A percentile compares a stretch with the other conserved stretches of the same genome.
These are phyloP conservation scores for Microthyrium microscopicum DNA, from an alignment of 2,329 filamentous ascomycete genomes.

Conservation along the genomic window DNA sequence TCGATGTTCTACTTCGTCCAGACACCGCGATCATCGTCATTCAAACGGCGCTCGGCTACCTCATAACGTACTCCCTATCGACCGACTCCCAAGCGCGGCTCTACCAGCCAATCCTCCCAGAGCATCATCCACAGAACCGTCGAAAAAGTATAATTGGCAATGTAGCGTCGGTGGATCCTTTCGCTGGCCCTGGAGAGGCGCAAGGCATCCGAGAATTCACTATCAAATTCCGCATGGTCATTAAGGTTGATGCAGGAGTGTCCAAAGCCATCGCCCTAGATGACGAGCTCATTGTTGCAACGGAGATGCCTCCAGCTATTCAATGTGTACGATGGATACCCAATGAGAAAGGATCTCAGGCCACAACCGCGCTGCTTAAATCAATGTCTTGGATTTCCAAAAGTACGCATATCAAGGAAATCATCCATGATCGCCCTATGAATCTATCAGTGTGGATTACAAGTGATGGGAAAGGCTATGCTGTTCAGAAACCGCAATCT, in stretches of 20 bases:
- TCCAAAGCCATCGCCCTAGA: constrained; percentile 75
- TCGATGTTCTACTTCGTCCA: constrained; percentile 69
- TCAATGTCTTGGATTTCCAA: constrained; percentile 76
- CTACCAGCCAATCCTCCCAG: constrained; percentile 67
- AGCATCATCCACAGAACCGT: constrained; percentile 16
- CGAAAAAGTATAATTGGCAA: constrained; percentile 5
- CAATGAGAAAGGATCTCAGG: constrained; percentile 66
- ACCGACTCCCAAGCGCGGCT: constrained; percentile 69
- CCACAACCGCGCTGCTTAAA: constrained; percentile 75
- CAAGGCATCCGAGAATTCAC: constrained; percentile 71
- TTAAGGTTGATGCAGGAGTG: constrained; percentile 93
- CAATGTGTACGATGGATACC: constrained; percentile 94
- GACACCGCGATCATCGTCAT: constrained; percentile 87
- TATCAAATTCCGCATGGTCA: constrained; percentile 89
- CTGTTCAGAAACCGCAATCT: constrained; percentile 50
- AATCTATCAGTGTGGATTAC: constrained; percentile 89
- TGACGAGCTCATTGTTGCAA: constrained; percentile 83
- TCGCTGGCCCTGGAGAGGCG: constrained; percentile 59
- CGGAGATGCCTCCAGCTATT: constrained; percentile 77
- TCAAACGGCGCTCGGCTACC: constrained; percentile 67
- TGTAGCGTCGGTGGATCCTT: too few relatives aligned
- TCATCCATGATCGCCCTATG: constrained; percentile 93
- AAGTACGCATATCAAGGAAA: constrained; percentile 59
- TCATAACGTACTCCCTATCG: constrained; percentile 88
- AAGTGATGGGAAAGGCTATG: constrained; percentile 72